Percentiles rank a stretch among this genome's conserved stretches.
These are phyloP conservation scores for Colletotrichum tanaceti DNA, from an alignment of 2,329 filamentous ascomycete genomes.

Conservation along the genomic window DNA sequence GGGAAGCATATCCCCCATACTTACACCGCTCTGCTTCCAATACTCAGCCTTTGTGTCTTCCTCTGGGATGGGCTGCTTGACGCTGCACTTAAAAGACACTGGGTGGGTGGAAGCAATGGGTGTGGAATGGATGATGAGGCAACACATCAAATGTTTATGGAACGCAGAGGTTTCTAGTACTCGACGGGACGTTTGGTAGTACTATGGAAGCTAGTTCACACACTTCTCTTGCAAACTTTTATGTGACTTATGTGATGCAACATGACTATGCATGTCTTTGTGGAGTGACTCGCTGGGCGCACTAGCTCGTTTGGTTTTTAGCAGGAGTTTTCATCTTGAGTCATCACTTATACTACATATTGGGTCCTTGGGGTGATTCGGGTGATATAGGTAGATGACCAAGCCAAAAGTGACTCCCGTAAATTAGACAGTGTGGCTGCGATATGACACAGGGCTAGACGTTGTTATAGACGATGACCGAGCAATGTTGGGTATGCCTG, in stretches of 20 bases:
- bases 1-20: constrained; percentile 4
- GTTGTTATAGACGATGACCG: too few relatives aligned
- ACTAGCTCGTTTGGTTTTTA: neutral
- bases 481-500: neutral
- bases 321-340: too few relatives aligned
- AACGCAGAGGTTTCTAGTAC: constrained; percentile 14
- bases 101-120: neutral
- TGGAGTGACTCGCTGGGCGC: neutral
- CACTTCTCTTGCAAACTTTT: neutral
- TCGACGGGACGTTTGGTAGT: constrained; percentile 11
- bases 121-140: neutral
- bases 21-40: neutral
- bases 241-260: neutral
- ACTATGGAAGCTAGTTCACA: constrained; percentile 19
- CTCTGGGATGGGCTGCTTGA: constrained; percentile 26
- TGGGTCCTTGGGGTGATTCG: neutral
- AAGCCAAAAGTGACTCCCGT: neutral
- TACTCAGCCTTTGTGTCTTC: neutral
- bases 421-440: neutral
- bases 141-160: neutral
- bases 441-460: neutral
- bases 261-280: neutral
- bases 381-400: too few relatives aligned
- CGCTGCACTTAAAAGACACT: constrained; percentile 22
- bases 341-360: neutral